phyloP scores from a whole-genome alignment of 2,329 filamentous ascomycete genomes.

The Rhynchosporium agropyri region DNA sequence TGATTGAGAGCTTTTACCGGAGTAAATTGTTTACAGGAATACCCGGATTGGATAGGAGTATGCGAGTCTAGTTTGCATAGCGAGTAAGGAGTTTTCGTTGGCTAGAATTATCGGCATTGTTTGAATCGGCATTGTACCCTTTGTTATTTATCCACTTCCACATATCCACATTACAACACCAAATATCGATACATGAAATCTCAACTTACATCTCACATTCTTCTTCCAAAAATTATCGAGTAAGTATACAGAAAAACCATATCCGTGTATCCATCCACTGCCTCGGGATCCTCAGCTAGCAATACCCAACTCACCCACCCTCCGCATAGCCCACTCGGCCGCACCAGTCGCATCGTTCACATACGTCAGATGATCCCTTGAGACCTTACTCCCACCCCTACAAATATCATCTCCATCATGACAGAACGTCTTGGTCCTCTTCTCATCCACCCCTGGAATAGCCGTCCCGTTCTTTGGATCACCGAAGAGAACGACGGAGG shows the following conservation, averaged over 20 bases:
- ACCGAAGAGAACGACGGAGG: conserved; percentile 35
- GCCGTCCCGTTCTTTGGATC: conserved; percentile 39
- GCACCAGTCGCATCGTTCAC: conserved; percentile 31
- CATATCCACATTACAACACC: not conserved
- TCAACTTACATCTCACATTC: too few species aligned
- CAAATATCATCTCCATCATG: conserved; percentile 36
- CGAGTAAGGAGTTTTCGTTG: conserved; percentile 1
- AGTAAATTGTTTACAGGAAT: conserved; percentile 36
- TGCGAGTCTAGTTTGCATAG: conserved; percentile 13
- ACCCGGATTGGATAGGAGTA: conserved; percentile 32
- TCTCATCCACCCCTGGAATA: conserved; percentile 28
- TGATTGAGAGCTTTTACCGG: conserved; percentile 26
- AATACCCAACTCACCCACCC: conserved; percentile 33
- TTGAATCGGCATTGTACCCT: conserved; percentile 3
- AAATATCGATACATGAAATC: too few species aligned
- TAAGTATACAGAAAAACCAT: too few species aligned
- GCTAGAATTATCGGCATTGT: not conserved
- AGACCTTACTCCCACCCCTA: conserved; percentile 29
- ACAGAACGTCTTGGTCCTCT: conserved; percentile 35
- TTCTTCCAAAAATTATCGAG: too few species aligned
- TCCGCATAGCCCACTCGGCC: conserved; percentile 35
- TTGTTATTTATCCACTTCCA: conserved; percentile 4
- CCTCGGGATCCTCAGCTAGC: conserved; percentile 28
- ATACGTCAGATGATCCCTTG: conserved; percentile 34
- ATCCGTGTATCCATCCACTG: too few species aligned